A percentile compares a stretch with the other conserved stretches of the same genome.
Evolutionary conservation across 257 asterid species (phyloP).

Genomic region (Rauvolfia tetraphylla): DNA sequence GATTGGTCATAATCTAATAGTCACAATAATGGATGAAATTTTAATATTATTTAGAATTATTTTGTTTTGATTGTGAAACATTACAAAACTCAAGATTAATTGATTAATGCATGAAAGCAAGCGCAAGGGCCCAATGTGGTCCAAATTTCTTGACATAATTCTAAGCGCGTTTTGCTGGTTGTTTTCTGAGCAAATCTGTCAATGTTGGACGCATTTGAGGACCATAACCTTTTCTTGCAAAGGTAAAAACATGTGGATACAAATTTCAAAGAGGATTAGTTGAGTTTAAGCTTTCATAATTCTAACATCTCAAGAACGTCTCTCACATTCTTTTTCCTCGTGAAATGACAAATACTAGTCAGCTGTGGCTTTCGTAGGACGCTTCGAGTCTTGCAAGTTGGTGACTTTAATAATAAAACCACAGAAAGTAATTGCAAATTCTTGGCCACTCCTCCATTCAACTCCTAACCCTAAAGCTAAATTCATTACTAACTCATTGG

Average conservation of each 20-base stretch:
- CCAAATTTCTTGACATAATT: neutral
- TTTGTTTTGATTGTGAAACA: too few species aligned
- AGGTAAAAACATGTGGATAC: neutral
- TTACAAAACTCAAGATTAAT: too few species aligned
- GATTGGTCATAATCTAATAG: too few species aligned
- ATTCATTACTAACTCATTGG: neutral
- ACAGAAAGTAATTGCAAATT: neutral
- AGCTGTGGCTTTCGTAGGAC: constrained; percentile 18
- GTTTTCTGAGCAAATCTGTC: neutral
- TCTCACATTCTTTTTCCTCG: neutral
- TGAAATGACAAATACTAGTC: constrained; percentile 10
- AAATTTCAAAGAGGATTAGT: constrained; percentile 29
- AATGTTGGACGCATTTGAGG: too few species aligned
- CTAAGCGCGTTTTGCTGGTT: neutral
- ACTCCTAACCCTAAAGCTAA: neutral
- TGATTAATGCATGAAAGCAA: too few species aligned
- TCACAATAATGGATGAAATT: too few species aligned
- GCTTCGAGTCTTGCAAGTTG: constrained; percentile 3
- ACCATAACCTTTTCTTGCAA: neutral
- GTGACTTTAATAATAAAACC: constrained; percentile 6
- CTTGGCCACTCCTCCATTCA: neutral
- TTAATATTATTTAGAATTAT: too few species aligned
- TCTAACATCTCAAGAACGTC: constrained; percentile 12
- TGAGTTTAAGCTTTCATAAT: constrained; percentile 26
- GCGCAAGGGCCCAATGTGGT: neutral